Percentiles rank a stretch among this genome's conserved stretches.
These are phyloP conservation scores for Ophiostoma populinum DNA, from an alignment of 2,329 filamentous ascomycete genomes.

Conservation along the genomic window DNA sequence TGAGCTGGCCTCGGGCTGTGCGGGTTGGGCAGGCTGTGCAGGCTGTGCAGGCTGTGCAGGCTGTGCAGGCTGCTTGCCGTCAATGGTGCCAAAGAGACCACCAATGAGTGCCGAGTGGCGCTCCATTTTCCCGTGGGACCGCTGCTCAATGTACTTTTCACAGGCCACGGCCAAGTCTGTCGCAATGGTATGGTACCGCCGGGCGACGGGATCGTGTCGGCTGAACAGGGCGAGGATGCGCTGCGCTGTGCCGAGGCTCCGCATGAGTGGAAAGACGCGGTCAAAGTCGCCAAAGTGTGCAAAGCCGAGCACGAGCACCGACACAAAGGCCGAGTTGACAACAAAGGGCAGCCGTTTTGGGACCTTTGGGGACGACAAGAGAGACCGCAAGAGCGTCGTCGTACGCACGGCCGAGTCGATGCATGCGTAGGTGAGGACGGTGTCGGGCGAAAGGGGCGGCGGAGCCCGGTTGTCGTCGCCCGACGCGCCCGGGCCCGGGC, in stretches of 20 bases:
- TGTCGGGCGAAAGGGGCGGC: conserved; percentile 10
- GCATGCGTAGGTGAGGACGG: conserved; percentile 18
- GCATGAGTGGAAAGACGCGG: conserved; percentile 16
- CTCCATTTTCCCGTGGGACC: conserved; percentile 13
- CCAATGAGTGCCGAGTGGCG: conserved; percentile 12
- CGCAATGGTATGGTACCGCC: conserved; percentile 13
- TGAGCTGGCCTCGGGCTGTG: too few relatives aligned
- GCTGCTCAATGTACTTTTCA: conserved; percentile 11
- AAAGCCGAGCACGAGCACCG: conserved; percentile 25
- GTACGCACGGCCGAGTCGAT: conserved; percentile 20
- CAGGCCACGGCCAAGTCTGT: conserved; percentile 14
- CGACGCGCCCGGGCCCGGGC: too few relatives aligned
- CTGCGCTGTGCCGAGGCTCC: conserved; percentile 13
- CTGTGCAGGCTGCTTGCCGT: conserved; percentile 4
- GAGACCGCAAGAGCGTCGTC: conserved; percentile 21
- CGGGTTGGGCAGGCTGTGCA: too few relatives aligned
- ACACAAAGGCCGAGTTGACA: conserved; percentile 28
- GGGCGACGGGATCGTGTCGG: conserved; percentile 13
- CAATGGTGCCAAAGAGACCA: conserved; percentile 14
- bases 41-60: not conserved
- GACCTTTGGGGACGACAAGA: conserved; percentile 18
- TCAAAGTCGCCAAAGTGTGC: conserved; percentile 28
- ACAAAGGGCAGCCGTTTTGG: conserved; percentile 26
- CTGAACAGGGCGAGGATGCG: conserved; percentile 14
- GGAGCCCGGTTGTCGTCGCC: not conserved